Percentiles rank a stretch among this genome's conserved stretches.
These are phyloP conservation scores for Diversispora epigaea DNA, from an alignment of 192 early-diverging fungal species.

Conservation along the genomic window DNA sequence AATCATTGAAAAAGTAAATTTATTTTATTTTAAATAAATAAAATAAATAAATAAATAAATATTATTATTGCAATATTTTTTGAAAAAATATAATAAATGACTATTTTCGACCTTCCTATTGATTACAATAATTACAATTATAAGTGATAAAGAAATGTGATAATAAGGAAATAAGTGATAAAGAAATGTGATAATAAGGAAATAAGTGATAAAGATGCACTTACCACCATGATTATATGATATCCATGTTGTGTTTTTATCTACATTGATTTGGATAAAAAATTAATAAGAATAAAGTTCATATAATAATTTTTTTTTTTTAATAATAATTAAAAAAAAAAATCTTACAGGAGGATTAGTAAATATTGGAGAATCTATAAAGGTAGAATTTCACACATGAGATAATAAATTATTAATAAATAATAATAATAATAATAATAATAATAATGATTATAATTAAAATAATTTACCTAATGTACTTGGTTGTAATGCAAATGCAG, in stretches of 20 bases:
- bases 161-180: neutral
- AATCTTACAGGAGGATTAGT: conserved; percentile 64
- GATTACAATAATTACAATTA: too few relatives aligned
- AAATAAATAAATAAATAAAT: too few relatives aligned
- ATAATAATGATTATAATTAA: neutral
- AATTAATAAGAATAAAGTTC: neutral
- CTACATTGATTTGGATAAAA: conserved; percentile 13
- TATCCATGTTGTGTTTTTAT: conserved; percentile 75
- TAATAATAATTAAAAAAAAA: neutral
- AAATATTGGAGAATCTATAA: conserved; percentile 57
- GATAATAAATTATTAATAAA: conserved; percentile 7
- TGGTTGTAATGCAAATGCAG: conserved; percentile 71
- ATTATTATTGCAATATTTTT: too few relatives aligned
- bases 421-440: neutral
- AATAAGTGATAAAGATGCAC: conserved; percentile 3
- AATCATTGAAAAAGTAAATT: too few relatives aligned
- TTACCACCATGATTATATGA: conserved; percentile 84
- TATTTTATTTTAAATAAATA: too few relatives aligned
- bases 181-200: neutral
- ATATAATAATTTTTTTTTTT: neutral
- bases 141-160: too few relatives aligned
- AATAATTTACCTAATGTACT: conserved; percentile 55
- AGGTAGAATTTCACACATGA: neutral
- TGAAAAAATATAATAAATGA: too few relatives aligned
- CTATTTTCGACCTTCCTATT: too few relatives aligned